Evolutionary conservation across 495 filamentous ascomycete species (phyloP).

Genomic region (Daldinia caldariorum): DNA sequence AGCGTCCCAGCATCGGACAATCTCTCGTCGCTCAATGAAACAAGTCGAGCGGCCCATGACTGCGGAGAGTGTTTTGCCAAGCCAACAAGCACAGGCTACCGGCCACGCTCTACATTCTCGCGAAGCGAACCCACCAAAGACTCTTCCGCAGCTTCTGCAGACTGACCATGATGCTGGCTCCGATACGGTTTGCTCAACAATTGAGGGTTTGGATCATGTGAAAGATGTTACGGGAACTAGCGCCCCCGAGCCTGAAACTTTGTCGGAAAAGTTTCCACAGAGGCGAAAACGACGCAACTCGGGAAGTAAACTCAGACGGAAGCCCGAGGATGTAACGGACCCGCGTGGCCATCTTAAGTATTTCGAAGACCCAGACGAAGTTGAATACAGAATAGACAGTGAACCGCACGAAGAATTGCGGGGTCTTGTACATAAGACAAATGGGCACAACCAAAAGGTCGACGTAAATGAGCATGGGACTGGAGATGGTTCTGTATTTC

Average conservation of each 20-base stretch:
- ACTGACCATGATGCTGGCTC: slow-evolving; percentile 49
- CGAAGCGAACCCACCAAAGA: slow-evolving; percentile 19
- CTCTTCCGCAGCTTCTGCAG: slow-evolving; percentile 36
- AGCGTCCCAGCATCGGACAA: slow-evolving; percentile 63
- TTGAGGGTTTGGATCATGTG: slow-evolving; percentile 41
- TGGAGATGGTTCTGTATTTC: slow-evolving; percentile 12
- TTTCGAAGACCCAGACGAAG: slow-evolving; percentile 78
- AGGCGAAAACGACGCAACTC: slow-evolving; percentile 75
- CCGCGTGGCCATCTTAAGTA: slow-evolving; percentile 78
- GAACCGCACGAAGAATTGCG: slow-evolving; percentile 74
- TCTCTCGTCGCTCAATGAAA: slow-evolving; percentile 58
- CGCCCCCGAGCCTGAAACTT: slow-evolving; percentile 63
- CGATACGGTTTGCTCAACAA: slow-evolving; percentile 12
- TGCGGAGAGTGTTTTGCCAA: slow-evolving; percentile 26
- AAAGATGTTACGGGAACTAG: slow-evolving; percentile 64
- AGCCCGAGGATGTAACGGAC: slow-evolving; percentile 69
- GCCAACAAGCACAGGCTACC: slow-evolving; percentile 10
- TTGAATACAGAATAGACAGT: slow-evolving; percentile 80
- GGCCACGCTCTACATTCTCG: slow-evolving; percentile 12
- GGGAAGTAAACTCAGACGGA: slow-evolving; percentile 77
- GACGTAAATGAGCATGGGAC: slow-evolving; percentile 17
- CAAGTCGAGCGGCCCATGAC: slow-evolving; percentile 48
- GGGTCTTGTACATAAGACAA: slow-evolving; percentile 9
- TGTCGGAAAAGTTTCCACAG: slow-evolving; percentile 49
- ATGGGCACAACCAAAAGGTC: neutral